A percentile compares a stretch with the other conserved stretches of the same genome.
phyloP scores from a whole-genome alignment of 73 alveolate species.

The Paramecium pentaurelia region DNA sequence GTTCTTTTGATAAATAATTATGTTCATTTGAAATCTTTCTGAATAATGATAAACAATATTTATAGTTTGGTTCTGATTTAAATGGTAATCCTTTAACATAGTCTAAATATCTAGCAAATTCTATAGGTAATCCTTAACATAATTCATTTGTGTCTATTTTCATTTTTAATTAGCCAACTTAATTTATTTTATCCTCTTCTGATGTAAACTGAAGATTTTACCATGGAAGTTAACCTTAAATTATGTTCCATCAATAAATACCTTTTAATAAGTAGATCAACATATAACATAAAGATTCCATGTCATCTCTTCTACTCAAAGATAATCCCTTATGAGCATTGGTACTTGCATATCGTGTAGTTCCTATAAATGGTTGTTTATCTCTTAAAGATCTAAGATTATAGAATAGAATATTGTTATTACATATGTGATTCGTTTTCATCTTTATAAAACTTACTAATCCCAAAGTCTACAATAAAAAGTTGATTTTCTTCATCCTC shows the following conservation, averaged over 20 bases:
- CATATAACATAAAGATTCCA: conserved; percentile 68
- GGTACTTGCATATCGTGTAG: conserved; percentile 78
- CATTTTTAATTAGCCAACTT: conserved; percentile 80
- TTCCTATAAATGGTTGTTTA: conserved; percentile 45
- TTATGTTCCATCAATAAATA: not conserved
- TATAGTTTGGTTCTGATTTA: conserved; percentile 29
- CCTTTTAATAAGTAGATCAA: conserved; percentile 75
- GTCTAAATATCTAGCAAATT: conserved; percentile 29
- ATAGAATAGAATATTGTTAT: not conserved
- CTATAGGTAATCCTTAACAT: conserved; percentile 66
- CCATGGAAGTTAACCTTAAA: conserved; percentile 85
- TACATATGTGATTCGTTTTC: conserved; percentile 70
- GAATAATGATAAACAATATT: not conserved
- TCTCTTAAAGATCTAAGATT: not conserved
- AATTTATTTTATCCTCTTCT: conserved; percentile 86
- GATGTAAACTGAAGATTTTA: conserved; percentile 83
- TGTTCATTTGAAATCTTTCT: not conserved
- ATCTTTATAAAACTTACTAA: conserved; percentile 81
- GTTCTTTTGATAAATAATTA: not conserved
- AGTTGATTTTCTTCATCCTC: conserved; percentile 72
- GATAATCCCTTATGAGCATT: conserved; percentile 74
- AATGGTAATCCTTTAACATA: not conserved
- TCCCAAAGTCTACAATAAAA: conserved; percentile 91
- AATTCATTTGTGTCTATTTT: conserved; percentile 80
- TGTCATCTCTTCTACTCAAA: conserved; percentile 74